These are phyloP conservation scores for Carex myosuroides DNA, from an alignment of 176 grass and related monocot species.

Conservation along the genomic window DNA sequence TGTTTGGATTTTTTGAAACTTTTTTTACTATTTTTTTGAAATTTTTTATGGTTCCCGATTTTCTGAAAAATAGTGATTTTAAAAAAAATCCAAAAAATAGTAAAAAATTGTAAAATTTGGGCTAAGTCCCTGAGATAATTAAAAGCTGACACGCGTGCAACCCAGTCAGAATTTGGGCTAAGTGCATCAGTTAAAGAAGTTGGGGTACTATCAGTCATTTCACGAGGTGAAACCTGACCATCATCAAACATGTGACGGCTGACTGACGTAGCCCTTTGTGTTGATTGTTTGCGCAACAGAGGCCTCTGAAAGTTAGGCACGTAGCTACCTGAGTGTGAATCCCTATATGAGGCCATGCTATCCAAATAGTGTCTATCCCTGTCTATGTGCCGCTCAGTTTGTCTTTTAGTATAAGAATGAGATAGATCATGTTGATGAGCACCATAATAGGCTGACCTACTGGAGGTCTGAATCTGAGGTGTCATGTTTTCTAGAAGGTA, in stretches of 20 bases:
- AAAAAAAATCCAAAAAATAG: no score
- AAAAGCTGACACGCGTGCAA: conserved; percentile 79
- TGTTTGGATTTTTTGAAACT: no score
- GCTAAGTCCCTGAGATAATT: conserved; percentile 38
- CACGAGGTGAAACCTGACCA: conserved; percentile 43
- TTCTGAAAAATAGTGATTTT: no score
- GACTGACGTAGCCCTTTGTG: conserved; percentile 59
- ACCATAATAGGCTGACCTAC: conserved; percentile 62
- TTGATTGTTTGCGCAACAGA: conserved; percentile 77
- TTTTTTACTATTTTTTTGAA: no score
- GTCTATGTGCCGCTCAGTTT: conserved; percentile 56
- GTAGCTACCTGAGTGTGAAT: conserved; percentile 44
- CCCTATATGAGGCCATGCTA: conserved; percentile 46
- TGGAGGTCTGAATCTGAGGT: conserved; percentile 39
- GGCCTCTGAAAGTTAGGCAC: conserved; percentile 80
- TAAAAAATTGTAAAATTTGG: no score
- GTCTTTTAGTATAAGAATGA: conserved; percentile 62
- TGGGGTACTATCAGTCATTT: conserved; percentile 53
- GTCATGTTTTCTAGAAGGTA: conserved; percentile 45
- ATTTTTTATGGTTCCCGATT: no score
- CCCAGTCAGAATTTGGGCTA: conserved; percentile 83
- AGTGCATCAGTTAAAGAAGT: conserved; percentile 72
- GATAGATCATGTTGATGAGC: conserved; percentile 53
- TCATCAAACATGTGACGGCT: conserved; percentile 60
- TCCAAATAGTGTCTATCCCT: conserved; percentile 69